Conservation (phyloP, 2,329 filamentous ascomycete species). For the Curvularia eragrostidis region DNA sequence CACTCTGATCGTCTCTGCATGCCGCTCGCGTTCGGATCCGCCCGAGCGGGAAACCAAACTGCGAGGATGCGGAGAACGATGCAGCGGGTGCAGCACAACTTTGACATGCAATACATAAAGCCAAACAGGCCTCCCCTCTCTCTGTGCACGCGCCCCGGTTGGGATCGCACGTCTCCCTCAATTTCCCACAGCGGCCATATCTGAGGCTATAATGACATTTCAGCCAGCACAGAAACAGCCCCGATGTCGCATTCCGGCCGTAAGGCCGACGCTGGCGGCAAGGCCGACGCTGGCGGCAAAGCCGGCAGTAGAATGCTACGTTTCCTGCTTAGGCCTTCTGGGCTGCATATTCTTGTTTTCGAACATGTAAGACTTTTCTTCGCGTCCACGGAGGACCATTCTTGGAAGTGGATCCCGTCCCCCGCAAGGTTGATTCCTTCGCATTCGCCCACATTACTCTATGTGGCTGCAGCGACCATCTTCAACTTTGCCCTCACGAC, state of each 20-base stretch:
- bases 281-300: slow-evolving; percentile 15
- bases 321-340: slow-evolving; percentile 9
- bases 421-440: background rate
- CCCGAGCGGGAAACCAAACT: slow-evolving; percentile 8
- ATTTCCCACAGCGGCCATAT: background rate
- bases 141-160: background rate
- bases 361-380: slow-evolving; percentile 1
- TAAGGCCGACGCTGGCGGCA: slow-evolving; percentile 16
- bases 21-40: slow-evolving; percentile 10
- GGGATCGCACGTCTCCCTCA: background rate
- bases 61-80: background rate
- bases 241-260: slow-evolving; percentile 13
- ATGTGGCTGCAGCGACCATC: background rate
- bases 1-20: slow-evolving; percentile 1
- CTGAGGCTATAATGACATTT: background rate
- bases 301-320: slow-evolving; percentile 7
- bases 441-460: background rate
- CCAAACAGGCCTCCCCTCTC: background rate
- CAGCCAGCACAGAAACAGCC: slow-evolving; percentile 7
- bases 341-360: slow-evolving; percentile 18
- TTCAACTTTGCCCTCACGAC: background rate
- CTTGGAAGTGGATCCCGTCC: slow-evolving; percentile 1
- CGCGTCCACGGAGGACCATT: background rate
- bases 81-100: background rate
- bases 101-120: background rate